Evolutionary conservation across 257 asterid genomes (phyloP), one percentile per base, ranked within the genome.

Genomic region (Ilex aquifolium): DNA sequence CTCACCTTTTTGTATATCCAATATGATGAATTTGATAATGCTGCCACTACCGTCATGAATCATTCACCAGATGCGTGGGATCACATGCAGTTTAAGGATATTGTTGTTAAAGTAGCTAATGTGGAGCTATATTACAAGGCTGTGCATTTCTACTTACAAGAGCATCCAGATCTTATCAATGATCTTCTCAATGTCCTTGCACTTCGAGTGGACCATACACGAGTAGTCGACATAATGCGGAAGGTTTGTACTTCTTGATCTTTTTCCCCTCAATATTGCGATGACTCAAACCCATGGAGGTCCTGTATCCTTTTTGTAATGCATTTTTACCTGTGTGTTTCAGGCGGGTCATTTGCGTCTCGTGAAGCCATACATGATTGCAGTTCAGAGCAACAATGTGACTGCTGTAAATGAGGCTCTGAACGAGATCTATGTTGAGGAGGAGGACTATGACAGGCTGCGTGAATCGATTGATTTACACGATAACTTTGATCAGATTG

Each of bases 1-100:
- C 82, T 93, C 4, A 93, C 99, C 2, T 93, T 85, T 82, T 73
- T 93, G 76, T 90, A 93, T 66, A 80, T 80, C 74, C 99, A 93
- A 67, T 93, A 93, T 76, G 97, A 90, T 54, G 99, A 93, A 83
- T 93, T 90, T 67, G 99, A 90, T 71, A 93, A 90, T 82, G 99
- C 99, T 77, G 99, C 97, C 61, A 87, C 99, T 13, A 93, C 97
- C 8, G 97, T 93, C 76, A 93, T 90, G 99, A 93, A 93, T 80
- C 99, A 93, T 76, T 93, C 99, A 10, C 97, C 99, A 53, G 97
- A 90, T 81, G 99, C 99, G 61, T 93, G 99, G 99, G 99, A 93
- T 69, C 99, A 90, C 74, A 85, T 93, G 99, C 99, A 93, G 76
- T 90, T 93, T 84, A 93, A 90, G 68, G 97, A 93, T 72, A 90